These are phyloP conservation scores for Pichia manshurica DNA, from an alignment of 805 yeast genomes.

Conservation along the genomic window DNA sequence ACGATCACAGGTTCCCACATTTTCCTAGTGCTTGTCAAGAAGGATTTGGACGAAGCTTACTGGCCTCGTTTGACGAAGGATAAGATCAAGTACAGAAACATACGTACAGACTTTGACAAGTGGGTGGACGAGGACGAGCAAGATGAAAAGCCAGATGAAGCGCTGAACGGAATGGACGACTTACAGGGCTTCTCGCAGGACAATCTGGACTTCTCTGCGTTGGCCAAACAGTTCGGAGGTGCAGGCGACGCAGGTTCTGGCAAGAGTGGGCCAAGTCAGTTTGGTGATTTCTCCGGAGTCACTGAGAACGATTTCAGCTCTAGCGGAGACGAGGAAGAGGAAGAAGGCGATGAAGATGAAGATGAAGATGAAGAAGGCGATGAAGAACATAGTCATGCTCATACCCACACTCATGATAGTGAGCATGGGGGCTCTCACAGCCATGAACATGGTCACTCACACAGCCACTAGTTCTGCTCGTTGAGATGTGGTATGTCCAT, in stretches of 20 bases:
- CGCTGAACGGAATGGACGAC: constrained; percentile 20
- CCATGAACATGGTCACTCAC: not conserved
- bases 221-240: constrained; percentile 31
- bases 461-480: too few species aligned
- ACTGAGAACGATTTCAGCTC: constrained; percentile 24
- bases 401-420: constrained; percentile 1
- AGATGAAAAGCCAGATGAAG: constrained; percentile 52
- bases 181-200: constrained; percentile 19
- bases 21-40: constrained; percentile 64
- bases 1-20: constrained; percentile 59
- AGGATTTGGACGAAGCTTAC: constrained; percentile 60
- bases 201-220: constrained; percentile 25
- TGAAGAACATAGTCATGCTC: not conserved
- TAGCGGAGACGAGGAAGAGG: constrained; percentile 27
- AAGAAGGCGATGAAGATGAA: constrained; percentile 15
- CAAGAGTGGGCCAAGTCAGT: constrained; percentile 20
- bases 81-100: constrained; percentile 68
- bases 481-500: not conserved
- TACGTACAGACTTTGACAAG: constrained; percentile 92
- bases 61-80: constrained; percentile 96
- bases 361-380: constrained; percentile 7
- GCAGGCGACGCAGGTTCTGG: constrained; percentile 52
- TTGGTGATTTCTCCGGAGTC: constrained; percentile 18
- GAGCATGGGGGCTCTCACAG: constrained; percentile 2
- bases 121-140: constrained; percentile 99